These are phyloP conservation scores for Pleurotus eryngii DNA, from an alignment of 768 basidiomycete species.

Conservation along the genomic window DNA sequence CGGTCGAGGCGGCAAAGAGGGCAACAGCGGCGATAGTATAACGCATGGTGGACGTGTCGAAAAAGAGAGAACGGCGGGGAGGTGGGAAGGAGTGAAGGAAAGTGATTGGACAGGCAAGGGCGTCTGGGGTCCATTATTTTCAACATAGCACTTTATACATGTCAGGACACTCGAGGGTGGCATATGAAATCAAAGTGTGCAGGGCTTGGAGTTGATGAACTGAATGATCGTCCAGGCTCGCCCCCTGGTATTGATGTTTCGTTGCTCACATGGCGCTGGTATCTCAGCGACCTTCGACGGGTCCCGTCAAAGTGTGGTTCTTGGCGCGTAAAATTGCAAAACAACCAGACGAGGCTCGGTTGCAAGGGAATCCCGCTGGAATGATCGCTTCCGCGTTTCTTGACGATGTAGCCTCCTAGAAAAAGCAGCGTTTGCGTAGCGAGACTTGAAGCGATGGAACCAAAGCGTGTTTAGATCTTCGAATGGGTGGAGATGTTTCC, in stretches of 20 bases:
- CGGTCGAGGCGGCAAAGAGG: slow-evolving; percentile 36
- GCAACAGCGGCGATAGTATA: slow-evolving; percentile 39
- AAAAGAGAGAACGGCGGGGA: slow-evolving; percentile 14
- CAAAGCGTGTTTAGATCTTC: too few species aligned
- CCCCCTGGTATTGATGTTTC: background rate
- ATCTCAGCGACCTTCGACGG: background rate
- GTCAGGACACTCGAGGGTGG: background rate
- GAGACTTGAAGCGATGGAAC: too few species aligned
- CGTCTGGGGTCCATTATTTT: too few species aligned
- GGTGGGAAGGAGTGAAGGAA: slow-evolving; percentile 14
- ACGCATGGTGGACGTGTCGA: slow-evolving; percentile 44
- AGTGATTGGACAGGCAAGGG: too few species aligned
- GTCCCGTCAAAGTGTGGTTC: background rate
- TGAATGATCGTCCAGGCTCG: background rate
- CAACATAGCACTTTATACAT: background rate
- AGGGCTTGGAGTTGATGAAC: background rate
- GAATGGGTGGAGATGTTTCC: too few species aligned
- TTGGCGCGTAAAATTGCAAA: slow-evolving; percentile 6
- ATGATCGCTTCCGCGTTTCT: too few species aligned
- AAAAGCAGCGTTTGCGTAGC: too few species aligned
- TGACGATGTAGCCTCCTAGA: too few species aligned
- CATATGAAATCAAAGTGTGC: background rate
- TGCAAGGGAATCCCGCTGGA: background rate
- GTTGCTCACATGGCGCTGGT: slow-evolving; percentile 1
- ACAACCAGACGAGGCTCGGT: background rate